Evolutionary conservation across 768 basidiomycete species (phyloP).

Genomic region (Brasilioporus rufonigricans): DNA sequence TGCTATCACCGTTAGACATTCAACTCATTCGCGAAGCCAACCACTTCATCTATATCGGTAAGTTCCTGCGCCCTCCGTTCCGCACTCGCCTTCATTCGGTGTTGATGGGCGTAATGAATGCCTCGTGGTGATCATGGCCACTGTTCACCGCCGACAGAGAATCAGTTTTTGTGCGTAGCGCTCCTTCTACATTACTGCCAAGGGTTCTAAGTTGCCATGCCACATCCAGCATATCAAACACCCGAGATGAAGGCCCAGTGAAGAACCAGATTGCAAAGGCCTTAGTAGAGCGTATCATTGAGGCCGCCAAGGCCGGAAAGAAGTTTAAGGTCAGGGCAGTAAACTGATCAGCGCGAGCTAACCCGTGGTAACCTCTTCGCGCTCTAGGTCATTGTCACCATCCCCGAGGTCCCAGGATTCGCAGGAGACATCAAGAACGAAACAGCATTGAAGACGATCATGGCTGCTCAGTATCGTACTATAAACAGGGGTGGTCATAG

Average conservation of each 20-base stretch:
- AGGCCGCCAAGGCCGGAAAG: conserved; percentile 63
- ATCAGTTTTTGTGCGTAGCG: conserved; percentile 79
- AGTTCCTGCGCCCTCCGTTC: conserved; percentile 24
- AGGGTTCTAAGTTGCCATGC: conserved; percentile 4
- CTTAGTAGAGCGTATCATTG: conserved; percentile 78
- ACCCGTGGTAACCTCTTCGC: background rate
- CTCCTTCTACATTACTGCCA: background rate
- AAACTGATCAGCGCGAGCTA: background rate
- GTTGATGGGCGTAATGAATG: conserved; percentile 10
- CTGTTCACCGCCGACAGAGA: conserved; percentile 42
- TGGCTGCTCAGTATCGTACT: conserved; percentile 84
- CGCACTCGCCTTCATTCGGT: background rate
- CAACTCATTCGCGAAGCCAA: conserved; percentile 80
- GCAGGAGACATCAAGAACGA: conserved; percentile 76
- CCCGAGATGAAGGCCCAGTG: conserved; percentile 60
- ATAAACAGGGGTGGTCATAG: conserved; percentile 88
- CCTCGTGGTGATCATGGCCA: conserved; percentile 9
- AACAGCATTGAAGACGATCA: conserved; percentile 68
- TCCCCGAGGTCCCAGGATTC: conserved; percentile 93
- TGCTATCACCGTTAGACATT: conserved; percentile 46
- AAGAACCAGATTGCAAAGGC: conserved; percentile 84
- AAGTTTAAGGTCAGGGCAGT: conserved; percentile 67
- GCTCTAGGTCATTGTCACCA: conserved; percentile 72
- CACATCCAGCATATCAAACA: conserved; percentile 68
- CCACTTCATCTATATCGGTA: conserved; percentile 92